Percentiles rank a stretch among this genome's conserved stretches.
phyloP scores from a whole-genome alignment of 2,329 filamentous ascomycete species.

The Chaetoscypha palmicola region DNA sequence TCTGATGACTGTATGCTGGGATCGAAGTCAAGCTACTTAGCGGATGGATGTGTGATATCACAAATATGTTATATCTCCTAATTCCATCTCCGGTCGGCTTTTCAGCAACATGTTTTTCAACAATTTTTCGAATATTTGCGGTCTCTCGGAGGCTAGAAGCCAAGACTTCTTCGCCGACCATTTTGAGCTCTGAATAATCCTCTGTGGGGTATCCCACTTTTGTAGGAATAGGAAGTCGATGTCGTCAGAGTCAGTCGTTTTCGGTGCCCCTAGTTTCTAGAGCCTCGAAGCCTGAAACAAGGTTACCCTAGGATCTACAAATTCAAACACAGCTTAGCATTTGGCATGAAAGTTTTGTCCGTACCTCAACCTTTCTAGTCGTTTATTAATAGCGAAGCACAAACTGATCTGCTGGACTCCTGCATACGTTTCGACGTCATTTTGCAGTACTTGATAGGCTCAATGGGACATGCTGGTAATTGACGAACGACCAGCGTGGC shows the following conservation, averaged over 20 bases:
- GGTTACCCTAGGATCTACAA: background rate
- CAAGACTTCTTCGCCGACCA: background rate
- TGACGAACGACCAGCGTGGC: background rate
- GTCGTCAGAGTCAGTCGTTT: slow-evolving; percentile 1
- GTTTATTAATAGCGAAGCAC: background rate
- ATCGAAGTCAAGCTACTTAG: no score
- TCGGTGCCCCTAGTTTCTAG: background rate
- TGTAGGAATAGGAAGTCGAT: background rate
- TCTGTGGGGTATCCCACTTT: background rate
- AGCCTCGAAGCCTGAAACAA: background rate
- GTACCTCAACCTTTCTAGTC: no score
- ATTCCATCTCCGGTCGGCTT: background rate
- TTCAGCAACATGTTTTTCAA: background rate
- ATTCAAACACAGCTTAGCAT: background rate
- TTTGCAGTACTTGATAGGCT: no score
- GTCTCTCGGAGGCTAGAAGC: no score
- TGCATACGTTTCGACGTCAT: no score
- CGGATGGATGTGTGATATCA: background rate
- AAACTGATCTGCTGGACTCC: background rate
- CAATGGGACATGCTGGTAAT: no score
- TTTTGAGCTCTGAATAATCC: background rate
- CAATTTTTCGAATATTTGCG: no score
- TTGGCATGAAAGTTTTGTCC: background rate
- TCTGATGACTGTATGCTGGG: no score
- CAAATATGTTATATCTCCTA: background rate